A percentile compares a stretch with the other conserved stretches of the same genome.
These are phyloP conservation scores for Tubosaeta brunneosetosa DNA, from an alignment of 768 basidiomycete genomes.

Conservation along the genomic window DNA sequence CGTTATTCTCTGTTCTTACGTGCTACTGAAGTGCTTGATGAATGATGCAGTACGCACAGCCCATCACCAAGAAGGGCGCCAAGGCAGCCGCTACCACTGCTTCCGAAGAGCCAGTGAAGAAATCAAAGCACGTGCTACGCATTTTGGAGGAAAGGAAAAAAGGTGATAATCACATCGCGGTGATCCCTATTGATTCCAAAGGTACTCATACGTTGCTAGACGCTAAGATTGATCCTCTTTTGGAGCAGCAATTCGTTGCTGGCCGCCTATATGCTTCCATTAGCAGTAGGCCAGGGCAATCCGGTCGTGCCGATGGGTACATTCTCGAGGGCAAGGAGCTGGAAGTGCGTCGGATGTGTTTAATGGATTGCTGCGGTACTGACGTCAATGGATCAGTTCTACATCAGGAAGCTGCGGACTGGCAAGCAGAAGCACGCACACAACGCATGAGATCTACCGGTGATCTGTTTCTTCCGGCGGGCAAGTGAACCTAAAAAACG, in stretches of 20 bases:
- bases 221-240: conserved; percentile 85
- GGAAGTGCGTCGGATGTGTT: conserved; percentile 53
- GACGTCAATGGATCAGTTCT: conserved; percentile 59
- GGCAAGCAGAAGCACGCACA: conserved; percentile 94
- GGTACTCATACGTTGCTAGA: conserved; percentile 41
- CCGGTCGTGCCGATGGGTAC: conserved; percentile 95
- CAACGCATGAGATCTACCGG: conserved; percentile 30
- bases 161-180: conserved; percentile 42
- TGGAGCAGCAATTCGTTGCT: conserved; percentile 87
- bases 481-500: conserved; percentile 1
- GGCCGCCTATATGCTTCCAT: conserved; percentile 94
- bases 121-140: conserved; percentile 88
- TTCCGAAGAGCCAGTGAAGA: conserved; percentile 61
- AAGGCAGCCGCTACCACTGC: conserved; percentile 49
- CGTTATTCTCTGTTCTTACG: not conserved
- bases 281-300: conserved; percentile 94
- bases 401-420: conserved; percentile 87
- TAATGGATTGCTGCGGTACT: conserved; percentile 7
- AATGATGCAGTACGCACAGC: conserved; percentile 77
- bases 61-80: conserved; percentile 81
- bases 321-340: conserved; percentile 98
- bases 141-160: conserved; percentile 87
- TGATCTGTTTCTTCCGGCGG: not conserved
- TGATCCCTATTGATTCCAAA: not conserved
- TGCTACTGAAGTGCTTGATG: conserved; percentile 1